Conservation (phyloP, 208 protist genomes). For the Balamuthia mandrillaris region DNA sequence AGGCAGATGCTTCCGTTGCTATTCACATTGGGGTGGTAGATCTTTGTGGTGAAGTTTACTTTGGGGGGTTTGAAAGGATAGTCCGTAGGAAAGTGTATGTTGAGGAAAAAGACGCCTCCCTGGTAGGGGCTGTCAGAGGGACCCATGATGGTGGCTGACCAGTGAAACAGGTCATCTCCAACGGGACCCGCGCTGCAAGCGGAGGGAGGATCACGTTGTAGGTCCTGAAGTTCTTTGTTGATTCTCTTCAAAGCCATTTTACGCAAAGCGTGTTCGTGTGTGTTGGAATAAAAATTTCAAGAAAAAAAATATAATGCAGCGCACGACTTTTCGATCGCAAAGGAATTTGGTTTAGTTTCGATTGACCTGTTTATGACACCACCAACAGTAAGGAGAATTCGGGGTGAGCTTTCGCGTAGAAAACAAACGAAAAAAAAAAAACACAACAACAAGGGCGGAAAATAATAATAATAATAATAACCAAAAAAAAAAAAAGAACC, state of each 20-base stretch:
- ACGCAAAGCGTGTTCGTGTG: neutral
- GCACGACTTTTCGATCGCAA: neutral
- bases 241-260: conserved; percentile 22
- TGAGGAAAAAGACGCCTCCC: conserved; percentile 95
- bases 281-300: neutral
- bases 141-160: conserved; percentile 84
- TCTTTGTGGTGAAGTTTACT: conserved; percentile 76
- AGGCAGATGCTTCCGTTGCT: conserved; percentile 81
- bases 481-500: too few relatives aligned
- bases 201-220: conserved; percentile 91
- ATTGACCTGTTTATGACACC: too few relatives aligned
- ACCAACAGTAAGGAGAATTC: too few relatives aligned
- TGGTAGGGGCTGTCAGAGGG: conserved; percentile 92
- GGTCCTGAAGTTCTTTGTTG: conserved; percentile 86
- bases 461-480: too few relatives aligned
- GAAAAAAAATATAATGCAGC: neutral
- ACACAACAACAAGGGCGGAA: neutral
- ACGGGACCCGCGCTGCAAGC: conserved; percentile 91
- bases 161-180: conserved; percentile 93
- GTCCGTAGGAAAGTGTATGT: conserved; percentile 97
- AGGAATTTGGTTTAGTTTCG: too few relatives aligned
- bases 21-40: conserved; percentile 87
- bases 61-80: conserved; percentile 90
- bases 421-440: neutral
- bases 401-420: neutral